These are phyloP conservation scores for Aspergillus heteromorphus DNA, from an alignment of 495 filamentous ascomycete genomes.

Conservation along the genomic window DNA sequence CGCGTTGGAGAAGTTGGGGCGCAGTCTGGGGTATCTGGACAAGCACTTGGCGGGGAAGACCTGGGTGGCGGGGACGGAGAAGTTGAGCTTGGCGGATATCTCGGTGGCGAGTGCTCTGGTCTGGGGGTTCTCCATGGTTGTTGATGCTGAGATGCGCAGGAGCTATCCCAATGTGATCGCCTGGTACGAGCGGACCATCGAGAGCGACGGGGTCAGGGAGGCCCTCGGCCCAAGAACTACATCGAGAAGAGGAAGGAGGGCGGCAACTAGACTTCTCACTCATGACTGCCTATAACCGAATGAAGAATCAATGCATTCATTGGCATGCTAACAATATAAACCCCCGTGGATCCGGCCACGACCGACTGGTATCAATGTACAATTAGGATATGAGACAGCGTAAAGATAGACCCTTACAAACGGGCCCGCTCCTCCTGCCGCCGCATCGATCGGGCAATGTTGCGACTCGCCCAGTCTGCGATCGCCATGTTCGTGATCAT, in stretches of 20 bases:
- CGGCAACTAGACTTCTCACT: not conserved
- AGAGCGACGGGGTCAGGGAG: conserved; percentile 45
- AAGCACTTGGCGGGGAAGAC: conserved; percentile 30
- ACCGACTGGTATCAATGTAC: not conserved
- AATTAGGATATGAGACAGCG: not conserved
- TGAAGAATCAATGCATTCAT: not conserved
- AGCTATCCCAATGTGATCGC: conserved; percentile 37
- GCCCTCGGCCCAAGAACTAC: conserved; percentile 40
- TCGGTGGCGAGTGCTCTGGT: conserved; percentile 36
- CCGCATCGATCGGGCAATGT: conserved; percentile 28
- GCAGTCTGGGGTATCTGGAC: conserved; percentile 41
- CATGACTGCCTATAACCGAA: no score
- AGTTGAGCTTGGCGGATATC: conserved; percentile 51
- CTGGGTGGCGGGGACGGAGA: conserved; percentile 39
- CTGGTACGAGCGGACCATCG: conserved; percentile 40
- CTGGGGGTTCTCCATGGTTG: conserved; percentile 34
- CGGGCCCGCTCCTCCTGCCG: conserved; percentile 11
- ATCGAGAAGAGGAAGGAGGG: conserved; percentile 34
- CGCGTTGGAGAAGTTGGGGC: conserved; percentile 21
- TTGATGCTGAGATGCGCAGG: conserved; percentile 48
- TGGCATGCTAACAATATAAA: not conserved
- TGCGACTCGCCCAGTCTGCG: conserved; percentile 43
- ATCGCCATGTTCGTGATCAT: conserved; percentile 93
- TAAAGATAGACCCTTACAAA: not conserved
- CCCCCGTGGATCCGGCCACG: not conserved